A percentile compares a stretch with the other conserved stretches of the same genome.
phyloP scores from a whole-genome alignment of 768 basidiomycete genomes.

The Pleurotus cornucopiae region DNA sequence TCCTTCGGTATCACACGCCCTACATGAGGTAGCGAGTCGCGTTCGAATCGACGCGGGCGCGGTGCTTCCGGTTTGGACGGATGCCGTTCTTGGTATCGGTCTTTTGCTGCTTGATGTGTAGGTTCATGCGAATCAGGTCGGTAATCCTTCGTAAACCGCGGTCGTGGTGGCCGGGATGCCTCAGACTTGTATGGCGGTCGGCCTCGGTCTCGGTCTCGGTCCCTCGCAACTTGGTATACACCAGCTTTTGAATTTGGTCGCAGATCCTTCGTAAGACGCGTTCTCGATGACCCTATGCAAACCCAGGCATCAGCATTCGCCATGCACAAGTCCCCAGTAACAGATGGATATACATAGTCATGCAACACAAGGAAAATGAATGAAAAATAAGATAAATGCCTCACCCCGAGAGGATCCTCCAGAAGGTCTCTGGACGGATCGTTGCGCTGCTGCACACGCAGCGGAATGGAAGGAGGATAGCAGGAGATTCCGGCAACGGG shows the following conservation, averaged over 20 bases:
- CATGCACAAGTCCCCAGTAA: too few species aligned
- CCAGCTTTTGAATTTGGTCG: neutral
- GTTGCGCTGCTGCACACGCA: neutral
- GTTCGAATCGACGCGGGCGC: neutral
- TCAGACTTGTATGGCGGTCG: neutral
- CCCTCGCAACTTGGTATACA: neutral
- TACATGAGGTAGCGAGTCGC: constrained; percentile 1
- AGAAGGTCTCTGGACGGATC: neutral
- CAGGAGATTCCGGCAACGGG: neutral
- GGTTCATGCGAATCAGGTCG: too few species aligned
- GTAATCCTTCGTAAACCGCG: too few species aligned
- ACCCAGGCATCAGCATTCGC: too few species aligned
- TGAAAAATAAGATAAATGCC: neutral
- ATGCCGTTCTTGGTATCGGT: too few species aligned
- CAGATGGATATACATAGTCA: too few species aligned
- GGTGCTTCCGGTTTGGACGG: too few species aligned
- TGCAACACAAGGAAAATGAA: neutral
- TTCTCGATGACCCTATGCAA: neutral
- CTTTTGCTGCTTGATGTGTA: too few species aligned
- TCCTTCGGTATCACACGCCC: neutral
- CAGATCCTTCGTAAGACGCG: constrained; percentile 1
- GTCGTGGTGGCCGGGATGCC: too few species aligned
- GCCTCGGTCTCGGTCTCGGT: too few species aligned
- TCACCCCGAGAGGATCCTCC: neutral
- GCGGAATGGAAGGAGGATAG: neutral